A percentile compares a stretch with the other conserved stretches of the same genome.
phyloP scores from a whole-genome alignment of 805 yeast genomes.

The Blastobotrys mokoenaii region DNA sequence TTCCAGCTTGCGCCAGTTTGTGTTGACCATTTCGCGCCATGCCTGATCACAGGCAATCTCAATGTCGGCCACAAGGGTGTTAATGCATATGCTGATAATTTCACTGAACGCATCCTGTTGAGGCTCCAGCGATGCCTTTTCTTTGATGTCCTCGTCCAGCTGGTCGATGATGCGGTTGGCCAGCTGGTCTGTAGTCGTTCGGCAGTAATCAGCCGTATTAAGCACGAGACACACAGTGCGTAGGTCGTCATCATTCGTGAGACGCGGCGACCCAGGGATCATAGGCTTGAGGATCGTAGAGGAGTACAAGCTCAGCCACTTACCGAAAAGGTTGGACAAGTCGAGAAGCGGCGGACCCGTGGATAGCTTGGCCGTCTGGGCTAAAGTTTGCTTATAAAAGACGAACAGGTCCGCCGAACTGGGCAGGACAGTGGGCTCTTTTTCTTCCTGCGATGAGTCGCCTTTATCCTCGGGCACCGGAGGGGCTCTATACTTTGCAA shows the following conservation, averaged over 20 bases:
- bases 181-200: slow-evolving; percentile 67
- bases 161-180: slow-evolving; percentile 48
- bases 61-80: slow-evolving; percentile 47
- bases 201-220: slow-evolving; percentile 86
- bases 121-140: slow-evolving; percentile 43
- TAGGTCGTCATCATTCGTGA: slow-evolving; percentile 49
- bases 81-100: slow-evolving; percentile 50
- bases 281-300: slow-evolving; percentile 41
- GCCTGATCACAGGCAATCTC: slow-evolving; percentile 53
- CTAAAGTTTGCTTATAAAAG: slow-evolving; percentile 59
- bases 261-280: slow-evolving; percentile 32
- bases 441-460: slow-evolving; percentile 40
- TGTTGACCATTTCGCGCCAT: slow-evolving; percentile 77
- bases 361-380: slow-evolving; percentile 57
- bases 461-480: slow-evolving; percentile 34
- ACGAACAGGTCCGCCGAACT: slow-evolving; percentile 85
- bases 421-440: slow-evolving; percentile 49
- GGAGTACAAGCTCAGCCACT: slow-evolving; percentile 55
- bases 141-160: slow-evolving; percentile 34
- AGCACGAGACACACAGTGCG: slow-evolving; percentile 61
- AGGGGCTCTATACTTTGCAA: slow-evolving; percentile 47
- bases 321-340: slow-evolving; percentile 52
- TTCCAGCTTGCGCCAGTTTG: slow-evolving; percentile 61
- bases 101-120: slow-evolving; percentile 50
- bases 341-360: slow-evolving; percentile 37